Evolutionary conservation across 257 asterid species (phyloP), one percentile per base, ranked within the genome.

Genomic region (Jaltomata sinuosa): DNA sequence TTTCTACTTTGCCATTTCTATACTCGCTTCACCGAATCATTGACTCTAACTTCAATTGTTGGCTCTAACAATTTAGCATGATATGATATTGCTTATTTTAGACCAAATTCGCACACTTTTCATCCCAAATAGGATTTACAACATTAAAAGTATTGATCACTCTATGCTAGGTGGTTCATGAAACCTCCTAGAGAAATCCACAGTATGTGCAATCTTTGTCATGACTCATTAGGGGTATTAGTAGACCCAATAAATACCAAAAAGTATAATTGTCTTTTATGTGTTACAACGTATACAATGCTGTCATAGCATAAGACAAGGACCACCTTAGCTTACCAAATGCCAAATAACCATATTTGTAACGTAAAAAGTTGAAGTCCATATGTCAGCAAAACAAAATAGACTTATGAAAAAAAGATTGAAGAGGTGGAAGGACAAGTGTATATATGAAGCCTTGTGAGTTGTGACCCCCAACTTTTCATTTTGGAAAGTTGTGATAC

Each of bases 161-260:
- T n/a, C 64, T 55, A 25, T 94, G 50, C 34, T 61, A n/a, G n/a
- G n/a, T n/a, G 19, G 2, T 40, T 71, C 79, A 71, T 42, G 21
- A 76, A 47, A 15, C 25, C 36, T 14, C 25, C 42, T 2, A 25
- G 81, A 74, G 81, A 74, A 74, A 76, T 76, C 81, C 16, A 45
- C 25, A 8, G 25, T 25, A 16, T 27, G 7, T 76, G 38, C 15
- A 31, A 47, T 72, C 80, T 72, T 72, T 72, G 55, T 72, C 80
- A 72, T 45, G 81, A 22, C 6, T 74, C 61, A 76, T 42, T 31
- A 47, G 25, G 25, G 9, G 8, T 38, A 40, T 40, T n/a, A 38
- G 32, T 38, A 71, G 53, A 36, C 40, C 54, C 19, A 45, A 74
- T 8, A 15, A 45, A 22, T 42, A 47, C 57, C 59, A 74, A 74